These are phyloP conservation scores for Hypoxylon perforatum DNA, from an alignment of 495 filamentous ascomycete species.

Conservation along the genomic window DNA sequence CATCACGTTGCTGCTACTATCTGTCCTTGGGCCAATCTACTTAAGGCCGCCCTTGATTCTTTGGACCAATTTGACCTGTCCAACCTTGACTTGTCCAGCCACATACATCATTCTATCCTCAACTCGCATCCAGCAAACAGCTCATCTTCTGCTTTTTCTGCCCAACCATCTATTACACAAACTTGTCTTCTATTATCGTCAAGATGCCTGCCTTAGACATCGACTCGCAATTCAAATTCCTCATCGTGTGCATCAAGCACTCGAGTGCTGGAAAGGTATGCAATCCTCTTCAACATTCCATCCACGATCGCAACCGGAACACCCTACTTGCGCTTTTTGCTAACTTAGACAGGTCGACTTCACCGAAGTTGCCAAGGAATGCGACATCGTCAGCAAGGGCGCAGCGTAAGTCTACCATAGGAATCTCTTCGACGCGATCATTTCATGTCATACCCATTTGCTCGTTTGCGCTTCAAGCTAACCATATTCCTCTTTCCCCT, in stretches of 20 bases:
- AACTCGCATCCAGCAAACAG: background rate
- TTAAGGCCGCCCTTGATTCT: too few relatives aligned
- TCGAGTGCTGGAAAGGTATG: conserved; percentile 67
- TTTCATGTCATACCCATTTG: background rate
- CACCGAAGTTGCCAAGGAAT: conserved; percentile 69
- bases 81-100: too few relatives aligned
- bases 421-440: background rate
- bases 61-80: too few relatives aligned
- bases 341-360: conserved; percentile 67
- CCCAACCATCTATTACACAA: background rate
- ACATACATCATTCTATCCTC: too few relatives aligned
- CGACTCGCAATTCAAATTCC: conserved; percentile 70
- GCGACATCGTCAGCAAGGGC: conserved; percentile 68
- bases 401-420: conserved; percentile 69
- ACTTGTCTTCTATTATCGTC: conserved; percentile 1
- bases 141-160: background rate
- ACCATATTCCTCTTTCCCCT: background rate
- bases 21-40: too few relatives aligned
- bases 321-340: conserved; percentile 1
- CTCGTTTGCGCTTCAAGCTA: background rate
- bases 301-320: background rate
- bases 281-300: background rate
- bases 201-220: conserved; percentile 61
- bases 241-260: conserved; percentile 71
- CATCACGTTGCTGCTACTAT: too few relatives aligned